These are phyloP conservation scores for Insectozyma bohioensis DNA, from an alignment of 1,139 yeast genomes.

Conservation along the genomic window DNA sequence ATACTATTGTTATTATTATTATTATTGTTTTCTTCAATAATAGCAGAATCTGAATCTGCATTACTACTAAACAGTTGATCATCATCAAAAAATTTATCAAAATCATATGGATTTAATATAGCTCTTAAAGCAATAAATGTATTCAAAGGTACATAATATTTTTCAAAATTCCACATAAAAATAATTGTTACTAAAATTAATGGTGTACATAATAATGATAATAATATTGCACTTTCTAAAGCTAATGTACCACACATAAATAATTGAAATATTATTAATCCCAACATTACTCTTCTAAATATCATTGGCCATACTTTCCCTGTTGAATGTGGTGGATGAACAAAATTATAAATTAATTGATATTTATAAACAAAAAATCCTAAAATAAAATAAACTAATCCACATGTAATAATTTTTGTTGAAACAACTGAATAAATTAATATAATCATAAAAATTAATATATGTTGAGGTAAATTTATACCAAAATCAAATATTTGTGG, in stretches of 20 bases:
- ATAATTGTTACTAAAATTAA: constrained; percentile 50
- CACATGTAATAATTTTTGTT: constrained; percentile 63
- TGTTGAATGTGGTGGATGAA: constrained; percentile 71
- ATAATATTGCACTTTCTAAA: constrained; percentile 55
- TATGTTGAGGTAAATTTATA: constrained; percentile 63
- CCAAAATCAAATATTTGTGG: constrained; percentile 71
- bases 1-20: background rate
- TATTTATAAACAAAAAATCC: constrained; percentile 69
- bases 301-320: constrained; percentile 75
- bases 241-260: constrained; percentile 73
- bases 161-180: constrained; percentile 56
- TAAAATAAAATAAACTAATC: constrained; percentile 56
- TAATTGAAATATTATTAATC: constrained; percentile 58
- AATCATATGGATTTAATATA: constrained; percentile 45
- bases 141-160: constrained; percentile 58
- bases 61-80: constrained; percentile 16
- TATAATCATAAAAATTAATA: constrained; percentile 60
- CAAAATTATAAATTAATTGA: constrained; percentile 64
- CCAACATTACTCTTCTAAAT: constrained; percentile 60
- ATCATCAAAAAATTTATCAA: constrained; percentile 44
- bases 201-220: constrained; percentile 54
- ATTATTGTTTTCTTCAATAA: constrained; percentile 6
- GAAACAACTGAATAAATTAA: constrained; percentile 66
- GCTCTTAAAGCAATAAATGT: constrained; percentile 65
- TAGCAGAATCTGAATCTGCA: constrained; percentile 8